Conservation (phyloP, 1,284 basidiomycete genomes). For the Pascua sp. region DNA sequence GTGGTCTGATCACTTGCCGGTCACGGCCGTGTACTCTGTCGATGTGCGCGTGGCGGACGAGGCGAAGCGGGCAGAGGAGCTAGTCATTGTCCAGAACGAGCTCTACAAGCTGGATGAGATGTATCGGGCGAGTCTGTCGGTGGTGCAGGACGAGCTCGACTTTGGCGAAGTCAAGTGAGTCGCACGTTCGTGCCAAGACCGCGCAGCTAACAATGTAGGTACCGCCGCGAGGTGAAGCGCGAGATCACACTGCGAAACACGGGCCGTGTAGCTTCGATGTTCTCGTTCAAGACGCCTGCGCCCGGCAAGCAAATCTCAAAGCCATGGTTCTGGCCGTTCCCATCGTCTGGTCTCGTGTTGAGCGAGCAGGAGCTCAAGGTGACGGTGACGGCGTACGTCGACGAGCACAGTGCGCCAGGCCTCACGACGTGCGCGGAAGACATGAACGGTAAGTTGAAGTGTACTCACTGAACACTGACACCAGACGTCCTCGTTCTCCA, state of each 20-base stretch:
- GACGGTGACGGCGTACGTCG: conserved; percentile 27
- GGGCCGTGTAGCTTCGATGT: conserved; percentile 34
- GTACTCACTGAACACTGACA: not conserved
- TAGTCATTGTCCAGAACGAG: conserved; percentile 44
- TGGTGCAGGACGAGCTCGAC: conserved; percentile 52
- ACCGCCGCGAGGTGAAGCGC: conserved; percentile 21
- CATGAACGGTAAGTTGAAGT: conserved; percentile 30
- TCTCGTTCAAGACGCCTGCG: conserved; percentile 33
- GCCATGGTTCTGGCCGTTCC: conserved; percentile 39
- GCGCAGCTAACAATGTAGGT: conserved; percentile 9
- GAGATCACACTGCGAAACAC: conserved; percentile 30
- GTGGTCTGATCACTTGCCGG: conserved; percentile 45
- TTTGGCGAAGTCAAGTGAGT: conserved; percentile 37
- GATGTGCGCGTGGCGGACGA: conserved; percentile 30
- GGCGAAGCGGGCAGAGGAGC: conserved; percentile 33
- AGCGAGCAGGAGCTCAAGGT: conserved; percentile 26
- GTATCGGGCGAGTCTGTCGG: conserved; percentile 53
- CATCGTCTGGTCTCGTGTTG: conserved; percentile 24
- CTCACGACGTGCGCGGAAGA: conserved; percentile 23
- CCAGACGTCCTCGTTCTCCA: conserved; percentile 43
- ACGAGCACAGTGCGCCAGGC: conserved; percentile 20
- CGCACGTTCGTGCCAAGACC: conserved; percentile 1
- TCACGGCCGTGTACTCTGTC: conserved; percentile 23
- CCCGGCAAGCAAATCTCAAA: conserved; percentile 36
- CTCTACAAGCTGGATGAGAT: conserved; percentile 50